These are phyloP conservation scores for Penicillium bialowiezense DNA, from an alignment of 495 filamentous ascomycete genomes.

Conservation along the genomic window DNA sequence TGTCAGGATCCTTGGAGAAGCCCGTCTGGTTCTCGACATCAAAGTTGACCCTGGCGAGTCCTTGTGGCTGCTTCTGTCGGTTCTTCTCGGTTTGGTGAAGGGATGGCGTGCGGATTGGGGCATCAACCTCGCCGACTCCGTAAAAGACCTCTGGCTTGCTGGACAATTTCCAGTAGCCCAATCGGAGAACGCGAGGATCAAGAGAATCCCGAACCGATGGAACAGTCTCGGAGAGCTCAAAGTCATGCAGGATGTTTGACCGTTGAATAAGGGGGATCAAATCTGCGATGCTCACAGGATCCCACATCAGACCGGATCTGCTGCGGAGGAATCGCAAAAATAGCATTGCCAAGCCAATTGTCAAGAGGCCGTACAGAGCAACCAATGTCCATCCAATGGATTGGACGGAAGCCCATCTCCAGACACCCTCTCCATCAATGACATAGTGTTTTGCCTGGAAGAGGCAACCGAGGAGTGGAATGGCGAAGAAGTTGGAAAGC, in stretches of 20 bases:
- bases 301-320: conserved; percentile 79
- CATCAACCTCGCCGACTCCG: conserved; percentile 60
- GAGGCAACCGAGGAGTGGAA: conserved; percentile 62
- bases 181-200: conserved; percentile 54
- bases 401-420: conserved; percentile 77
- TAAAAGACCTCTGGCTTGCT: conserved; percentile 61
- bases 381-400: conserved; percentile 76
- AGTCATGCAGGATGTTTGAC: conserved; percentile 73
- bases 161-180: conserved; percentile 79
- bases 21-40: conserved; percentile 43
- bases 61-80: conserved; percentile 30
- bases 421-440: conserved; percentile 43
- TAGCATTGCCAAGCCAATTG: conserved; percentile 55
- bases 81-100: conserved; percentile 39
- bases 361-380: conserved; percentile 65
- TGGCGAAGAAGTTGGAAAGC: conserved; percentile 59
- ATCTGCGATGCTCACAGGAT: conserved; percentile 76
- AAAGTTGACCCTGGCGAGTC: conserved; percentile 30
- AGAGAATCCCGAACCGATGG: conserved; percentile 44
- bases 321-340: conserved; percentile 46
- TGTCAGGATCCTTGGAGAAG: conserved; percentile 31
- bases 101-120: conserved; percentile 53
- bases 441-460: conserved; percentile 58
- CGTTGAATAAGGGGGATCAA: conserved; percentile 70
- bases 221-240: conserved; percentile 56